Percentiles rank a stretch among this genome's conserved stretches.
phyloP scores from a whole-genome alignment of 306 rosid genomes.

The Styphnolobium japonicum region DNA sequence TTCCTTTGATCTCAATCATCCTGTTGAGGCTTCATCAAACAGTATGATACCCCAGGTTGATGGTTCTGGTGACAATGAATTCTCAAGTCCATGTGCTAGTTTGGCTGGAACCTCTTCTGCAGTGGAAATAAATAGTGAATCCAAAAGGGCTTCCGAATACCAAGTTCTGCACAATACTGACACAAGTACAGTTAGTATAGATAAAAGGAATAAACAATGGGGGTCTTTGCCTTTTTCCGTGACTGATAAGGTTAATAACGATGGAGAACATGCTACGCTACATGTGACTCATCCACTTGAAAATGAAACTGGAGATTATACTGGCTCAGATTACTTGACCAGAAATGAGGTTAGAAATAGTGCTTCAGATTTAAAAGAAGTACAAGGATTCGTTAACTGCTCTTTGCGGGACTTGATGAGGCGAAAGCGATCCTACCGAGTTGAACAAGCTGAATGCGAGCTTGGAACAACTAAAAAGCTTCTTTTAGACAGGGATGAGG shows the following conservation, averaged over 20 bases:
- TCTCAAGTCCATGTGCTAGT: constrained; percentile 46
- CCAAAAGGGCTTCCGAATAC: constrained; percentile 33
- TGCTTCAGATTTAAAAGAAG: constrained; percentile 39
- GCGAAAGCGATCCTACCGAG: constrained; percentile 60
- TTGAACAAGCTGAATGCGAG: constrained; percentile 43
- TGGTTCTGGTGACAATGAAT: constrained; percentile 57
- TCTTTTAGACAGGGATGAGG: constrained; percentile 36
- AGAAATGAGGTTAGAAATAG: constrained; percentile 27
- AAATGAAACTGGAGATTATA: constrained; percentile 33
- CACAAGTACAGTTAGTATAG: constrained; percentile 31
- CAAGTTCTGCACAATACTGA: constrained; percentile 32
- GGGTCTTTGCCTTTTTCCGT: constrained; percentile 63
- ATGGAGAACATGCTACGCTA: constrained; percentile 22
- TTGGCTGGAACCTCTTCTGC: constrained; percentile 44
- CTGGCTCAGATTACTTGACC: constrained; percentile 28
- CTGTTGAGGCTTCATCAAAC: constrained; percentile 35
- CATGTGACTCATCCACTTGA: constrained; percentile 20
- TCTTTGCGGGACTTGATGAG: constrained; percentile 94
- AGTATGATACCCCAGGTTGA: constrained; percentile 63
- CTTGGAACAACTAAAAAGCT: constrained; percentile 38
- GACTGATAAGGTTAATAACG: constrained; percentile 33
- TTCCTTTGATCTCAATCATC: constrained; percentile 31
- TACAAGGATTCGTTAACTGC: constrained; percentile 36
- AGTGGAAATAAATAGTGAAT: constrained; percentile 32
- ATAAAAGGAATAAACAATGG: constrained; percentile 58